Conservation (phyloP, 2,329 filamentous ascomycete species). For the Pseudogymnoascus sp. region DNA sequence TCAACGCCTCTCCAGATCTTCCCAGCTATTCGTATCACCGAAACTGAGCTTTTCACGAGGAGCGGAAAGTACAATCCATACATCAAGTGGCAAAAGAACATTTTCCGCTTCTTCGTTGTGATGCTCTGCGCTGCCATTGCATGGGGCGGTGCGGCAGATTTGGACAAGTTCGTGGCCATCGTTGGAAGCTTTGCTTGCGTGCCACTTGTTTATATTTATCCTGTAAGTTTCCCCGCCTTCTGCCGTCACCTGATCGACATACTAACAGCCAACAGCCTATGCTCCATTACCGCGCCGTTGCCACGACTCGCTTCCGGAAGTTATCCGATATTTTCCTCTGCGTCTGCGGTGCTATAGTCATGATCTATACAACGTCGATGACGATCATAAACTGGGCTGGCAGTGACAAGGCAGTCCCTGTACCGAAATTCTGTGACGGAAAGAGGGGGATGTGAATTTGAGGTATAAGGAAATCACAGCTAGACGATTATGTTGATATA, state of each 20-base stretch:
- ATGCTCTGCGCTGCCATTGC: conserved; percentile 78
- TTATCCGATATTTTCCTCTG: conserved; percentile 68
- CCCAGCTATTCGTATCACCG: conserved; percentile 91
- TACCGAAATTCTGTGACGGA: conserved; percentile 57
- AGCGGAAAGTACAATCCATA: conserved; percentile 97
- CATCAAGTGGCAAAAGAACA: conserved; percentile 99
- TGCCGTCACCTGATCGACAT: neutral
- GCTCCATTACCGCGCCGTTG: conserved; percentile 78
- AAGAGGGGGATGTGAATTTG: neutral
- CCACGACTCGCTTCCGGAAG: conserved; percentile 59
- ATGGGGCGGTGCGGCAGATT: conserved; percentile 83
- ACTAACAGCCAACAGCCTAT: conserved; percentile 56
- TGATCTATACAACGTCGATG: conserved; percentile 83
- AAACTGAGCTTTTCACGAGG: conserved; percentile 86
- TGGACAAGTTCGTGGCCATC: conserved; percentile 95
- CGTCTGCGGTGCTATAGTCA: conserved; percentile 75
- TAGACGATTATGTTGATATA: neutral
- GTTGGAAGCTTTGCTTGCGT: conserved; percentile 98
- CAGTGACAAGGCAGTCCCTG: conserved; percentile 39
- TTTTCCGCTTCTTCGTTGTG: conserved; percentile 90
- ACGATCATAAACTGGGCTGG: conserved; percentile 82
- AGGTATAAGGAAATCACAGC: neutral
- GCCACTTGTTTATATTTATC: conserved; percentile 94
- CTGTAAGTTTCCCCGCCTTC: conserved; percentile 54
- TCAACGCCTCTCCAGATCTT: conserved; percentile 96